Conservation (phyloP, 2,329 filamentous ascomycete genomes). For the Fusarium austroafricanum region DNA sequence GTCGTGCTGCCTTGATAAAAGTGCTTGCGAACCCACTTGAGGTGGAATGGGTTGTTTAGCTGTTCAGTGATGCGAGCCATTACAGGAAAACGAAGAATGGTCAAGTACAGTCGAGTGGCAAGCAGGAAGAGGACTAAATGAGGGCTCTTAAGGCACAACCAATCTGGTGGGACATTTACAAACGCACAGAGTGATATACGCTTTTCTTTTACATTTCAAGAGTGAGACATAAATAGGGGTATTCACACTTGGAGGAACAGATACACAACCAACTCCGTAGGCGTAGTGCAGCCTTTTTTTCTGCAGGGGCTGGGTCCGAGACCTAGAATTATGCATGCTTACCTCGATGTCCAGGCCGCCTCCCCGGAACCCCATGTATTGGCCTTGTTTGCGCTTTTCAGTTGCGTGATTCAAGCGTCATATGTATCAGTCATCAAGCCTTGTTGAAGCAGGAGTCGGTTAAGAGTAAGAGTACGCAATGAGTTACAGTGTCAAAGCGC, state of each 20-base stretch:
- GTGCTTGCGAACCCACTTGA: background rate
- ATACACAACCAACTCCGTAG: background rate
- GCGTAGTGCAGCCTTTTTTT: background rate
- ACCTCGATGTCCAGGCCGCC: background rate
- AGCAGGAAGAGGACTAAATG: background rate
- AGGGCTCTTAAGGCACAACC: background rate
- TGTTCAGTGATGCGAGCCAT: background rate
- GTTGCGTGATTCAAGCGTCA: background rate
- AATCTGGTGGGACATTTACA: background rate
- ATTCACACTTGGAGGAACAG: background rate
- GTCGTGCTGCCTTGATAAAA: background rate
- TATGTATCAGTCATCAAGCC: background rate
- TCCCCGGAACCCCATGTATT: background rate
- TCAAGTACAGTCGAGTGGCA: background rate
- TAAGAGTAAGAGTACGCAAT: background rate
- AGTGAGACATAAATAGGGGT: background rate
- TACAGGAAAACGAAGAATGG: background rate
- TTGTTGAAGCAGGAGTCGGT: background rate
- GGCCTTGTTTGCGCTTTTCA: background rate
- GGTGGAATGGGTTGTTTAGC: background rate
- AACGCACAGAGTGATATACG: background rate
- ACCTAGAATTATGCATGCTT: background rate
- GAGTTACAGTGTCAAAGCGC: background rate
- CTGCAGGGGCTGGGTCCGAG: background rate
- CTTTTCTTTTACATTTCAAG: background rate